A percentile compares a stretch with the other conserved stretches of the same genome.
Evolutionary conservation across 2,329 filamentous ascomycete species (phyloP).

Genomic region (Raffaelea deltoideospora): DNA sequence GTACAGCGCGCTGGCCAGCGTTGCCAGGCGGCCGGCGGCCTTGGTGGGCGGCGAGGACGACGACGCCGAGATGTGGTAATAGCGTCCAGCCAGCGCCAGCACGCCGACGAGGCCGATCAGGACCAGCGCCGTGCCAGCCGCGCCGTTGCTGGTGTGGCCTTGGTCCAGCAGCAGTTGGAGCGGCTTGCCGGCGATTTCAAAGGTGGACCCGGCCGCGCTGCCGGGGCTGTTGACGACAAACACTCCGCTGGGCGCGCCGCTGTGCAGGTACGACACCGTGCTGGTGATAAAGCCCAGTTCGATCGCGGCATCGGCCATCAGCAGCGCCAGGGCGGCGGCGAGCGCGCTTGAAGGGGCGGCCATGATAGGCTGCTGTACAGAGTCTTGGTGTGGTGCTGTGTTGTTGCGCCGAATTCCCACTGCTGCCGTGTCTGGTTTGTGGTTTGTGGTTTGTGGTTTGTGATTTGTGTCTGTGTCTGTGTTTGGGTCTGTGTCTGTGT

Average conservation of each 20-base stretch:
- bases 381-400: no score
- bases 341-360: neutral
- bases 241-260: conserved; percentile 11
- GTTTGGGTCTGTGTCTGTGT: no score
- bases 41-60: neutral
- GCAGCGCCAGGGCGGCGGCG: conserved; percentile 15
- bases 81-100: conserved; percentile 13
- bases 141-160: conserved; percentile 25
- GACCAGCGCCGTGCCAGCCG: conserved; percentile 21
- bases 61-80: neutral
- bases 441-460: no score
- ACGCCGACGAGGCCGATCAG: conserved; percentile 19
- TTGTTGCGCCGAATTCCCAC: neutral
- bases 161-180: conserved; percentile 20
- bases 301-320: conserved; percentile 21
- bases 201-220: conserved; percentile 5
- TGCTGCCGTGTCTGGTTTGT: neutral
- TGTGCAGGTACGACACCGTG: conserved; percentile 23
- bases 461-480: no score
- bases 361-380: no score
- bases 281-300: conserved; percentile 22
- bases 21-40: neutral
- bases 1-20: conserved; percentile 12
- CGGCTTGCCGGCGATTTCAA: conserved; percentile 16
- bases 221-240: conserved; percentile 13